Base-by-base conservation (phyloP, 108 stramenopile species). In the Aureococcus anophagefferens region DNA sequence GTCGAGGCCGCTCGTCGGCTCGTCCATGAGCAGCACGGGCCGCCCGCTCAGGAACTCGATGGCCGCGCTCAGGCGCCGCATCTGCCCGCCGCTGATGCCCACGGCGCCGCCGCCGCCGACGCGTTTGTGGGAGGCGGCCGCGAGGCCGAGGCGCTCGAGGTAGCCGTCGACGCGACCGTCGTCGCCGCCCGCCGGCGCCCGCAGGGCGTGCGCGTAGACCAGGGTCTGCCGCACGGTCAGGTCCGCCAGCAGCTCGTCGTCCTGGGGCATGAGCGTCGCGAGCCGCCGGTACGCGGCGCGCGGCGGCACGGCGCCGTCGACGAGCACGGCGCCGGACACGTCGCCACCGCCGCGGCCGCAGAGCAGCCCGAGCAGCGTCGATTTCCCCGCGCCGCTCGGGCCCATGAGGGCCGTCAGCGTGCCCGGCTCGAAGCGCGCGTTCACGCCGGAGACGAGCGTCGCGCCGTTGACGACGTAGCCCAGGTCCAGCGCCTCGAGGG, bases 1-100 rank as follows among this genome's bases (percentile, higher is more conserved):
- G 64, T 79, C 78, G 11, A 80, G 51, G 11, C 81, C 81, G 25
- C 74, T 75, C 37, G 81, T 82, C 25, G 78, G 75, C 64, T 82
- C 81, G 66, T 82, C 81, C 21, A 59, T 18, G 21, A 59, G 25
- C 3, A 59, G 25, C 21, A 59, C 21, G 17, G 51, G 51, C 25
- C 51, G 51, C 21, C 13, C 3, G 1, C 7, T 9, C 7, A 59
- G 51, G 7, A 59, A 59, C 51, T 59, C 51, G 21, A 59, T 59
- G 21, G 51, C 51, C 21, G 51, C 51, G 21, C 7, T 9, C 7
- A 28, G 1, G 21, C 51, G 51, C 51, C 25, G 14, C 25, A 3
- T 3, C 25, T 59, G 51, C 21, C 51, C 51, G 7, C 51, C 51
- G 1, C 7, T 9, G 11, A 40, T 4, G 37, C 11, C 11, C 37